Evolutionary conservation across 2,329 filamentous ascomycete genomes (phyloP), one percentile per base, ranked within the genome.

Genomic region (Bimuria novae-zelandiae): DNA sequence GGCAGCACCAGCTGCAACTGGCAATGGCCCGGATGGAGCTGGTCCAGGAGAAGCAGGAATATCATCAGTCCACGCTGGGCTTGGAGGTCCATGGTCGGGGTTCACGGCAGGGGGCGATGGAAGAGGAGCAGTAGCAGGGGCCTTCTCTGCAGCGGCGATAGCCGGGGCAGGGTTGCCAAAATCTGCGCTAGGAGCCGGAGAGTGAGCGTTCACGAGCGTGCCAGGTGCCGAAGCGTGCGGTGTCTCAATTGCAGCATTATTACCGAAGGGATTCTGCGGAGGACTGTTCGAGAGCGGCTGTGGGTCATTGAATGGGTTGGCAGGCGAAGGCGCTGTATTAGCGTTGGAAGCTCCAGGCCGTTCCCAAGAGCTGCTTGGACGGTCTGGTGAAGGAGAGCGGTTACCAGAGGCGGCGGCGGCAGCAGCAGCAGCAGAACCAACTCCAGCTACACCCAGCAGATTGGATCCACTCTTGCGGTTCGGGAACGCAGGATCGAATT

Each of bases 401-500:
- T 60, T 59, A 30, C 61, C 59, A 7, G 62, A 55, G 8, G 61
- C 50, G n/a, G 51, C 55, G 7, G 61, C 50, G n/a, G 51, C 55
- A 2, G 40, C 40, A 19, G 49, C 54, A 51, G 61, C 52, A 17
- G 55, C 65, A n/a, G 52, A 63, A n/a, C 60, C 69, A 39, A 67
- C 70, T 27, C 63, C 65, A 23, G 66, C 68, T 40, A 69, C 64
- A 39, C 57, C 65, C 39, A 74, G 69, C 43, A 71, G 45, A 51
- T 72, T 71, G 53, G 66, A 72, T 52, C 65, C 68, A 54, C 65
- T 74, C 71, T 74, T 76, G 56, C 71, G 68, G 54, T 76, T 71
- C 22, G 72, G 77, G 57, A 89, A 82, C 66, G 84, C 86, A 4
- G 90, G 89, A 33, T 90, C 81, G 75, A 96, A 92, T 65, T 94